These are phyloP conservation scores for Ophiostoma quercus DNA, from an alignment of 2,329 filamentous ascomycete genomes.

Conservation along the genomic window DNA sequence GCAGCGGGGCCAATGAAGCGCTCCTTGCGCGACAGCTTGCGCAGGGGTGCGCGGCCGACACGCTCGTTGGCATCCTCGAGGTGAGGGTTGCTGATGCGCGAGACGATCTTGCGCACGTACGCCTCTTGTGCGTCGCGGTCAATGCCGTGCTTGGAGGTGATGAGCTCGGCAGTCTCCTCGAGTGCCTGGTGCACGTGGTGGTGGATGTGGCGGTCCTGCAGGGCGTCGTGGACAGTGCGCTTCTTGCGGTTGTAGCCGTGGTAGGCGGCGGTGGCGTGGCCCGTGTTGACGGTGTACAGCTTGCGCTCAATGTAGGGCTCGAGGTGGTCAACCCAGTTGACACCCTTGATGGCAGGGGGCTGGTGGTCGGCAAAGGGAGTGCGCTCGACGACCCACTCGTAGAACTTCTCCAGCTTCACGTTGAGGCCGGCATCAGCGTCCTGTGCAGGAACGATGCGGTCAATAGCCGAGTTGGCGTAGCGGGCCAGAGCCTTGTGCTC, in stretches of 20 bases:
- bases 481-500: conserved; percentile 69
- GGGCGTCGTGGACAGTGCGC: conserved; percentile 81
- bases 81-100: conserved; percentile 87
- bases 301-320: conserved; percentile 98
- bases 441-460: conserved; percentile 94
- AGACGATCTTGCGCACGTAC: conserved; percentile 89
- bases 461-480: conserved; percentile 96
- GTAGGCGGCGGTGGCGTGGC: conserved; percentile 93
- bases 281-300: conserved; percentile 98
- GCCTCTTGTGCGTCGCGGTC: conserved; percentile 66
- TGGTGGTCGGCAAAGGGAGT: conserved; percentile 69
- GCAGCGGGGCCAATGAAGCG: conserved; percentile 90
- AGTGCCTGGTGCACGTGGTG: conserved; percentile 73
- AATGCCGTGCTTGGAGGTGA: conserved; percentile 78
- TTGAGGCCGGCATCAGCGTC: conserved; percentile 73
- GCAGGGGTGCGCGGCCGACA: conserved; percentile 87
- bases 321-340: conserved; percentile 90
- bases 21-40: conserved; percentile 92
- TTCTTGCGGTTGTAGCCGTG: conserved; percentile 84
- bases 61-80: conserved; percentile 91
- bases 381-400: conserved; percentile 94
- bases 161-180: conserved; percentile 78
- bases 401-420: conserved; percentile 97
- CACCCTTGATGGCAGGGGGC: conserved; percentile 72
- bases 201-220: conserved; percentile 75